Evolutionary conservation across 352 stramenopile genomes (phyloP), one percentile per base, ranked within the genome.

Genomic region (Phytophthora constricta): DNA sequence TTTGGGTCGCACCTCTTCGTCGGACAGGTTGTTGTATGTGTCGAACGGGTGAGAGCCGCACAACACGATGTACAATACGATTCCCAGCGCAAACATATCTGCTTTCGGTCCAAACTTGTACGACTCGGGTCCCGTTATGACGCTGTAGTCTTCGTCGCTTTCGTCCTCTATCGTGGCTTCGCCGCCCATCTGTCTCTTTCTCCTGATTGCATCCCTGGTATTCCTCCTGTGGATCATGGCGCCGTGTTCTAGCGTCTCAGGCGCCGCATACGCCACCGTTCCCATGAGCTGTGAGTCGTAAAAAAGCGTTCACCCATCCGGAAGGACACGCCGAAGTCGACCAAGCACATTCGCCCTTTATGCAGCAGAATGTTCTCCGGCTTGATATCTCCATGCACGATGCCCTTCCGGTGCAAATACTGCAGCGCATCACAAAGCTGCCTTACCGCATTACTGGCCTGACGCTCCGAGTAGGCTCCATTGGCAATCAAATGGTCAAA

Each of bases 311-410:
- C 86, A 28, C 85, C 85, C 25, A 91, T 67, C 10, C 86, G 86
- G 68, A 95, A 94, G 1, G 86, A 93, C 4, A 93, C 84, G 56
- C 86, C 87, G 71, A 95, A 95, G 75, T 95, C 87, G 45, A 93
- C 87, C n/a, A 94, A 80, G 58, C 86, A 92, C 84, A 92, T 92
- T 59, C 79, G 79, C 5, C 78, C 80, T 43, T 87, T 65, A 37
- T 90, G 79, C 46, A 92, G 67, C 67, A 97, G 57, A 52, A 96
- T 86, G 49, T 97, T 97, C 66, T 97, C 89, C 1, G 89, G 89
- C 54, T 97, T 97, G 68, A 97, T 89, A 66, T 97, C 89, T 51
- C 86, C 89, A 55, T 97, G 90, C 2, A 97, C 87, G 25, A 97
- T 87, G 27, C 84, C 84, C 60, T 95, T 95, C 72, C 83, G 81